Percentiles rank a stretch among this genome's conserved stretches.
Conservation (phyloP, 2,329 filamentous ascomycete genomes). For the Beauveria pseudobassiana region DNA sequence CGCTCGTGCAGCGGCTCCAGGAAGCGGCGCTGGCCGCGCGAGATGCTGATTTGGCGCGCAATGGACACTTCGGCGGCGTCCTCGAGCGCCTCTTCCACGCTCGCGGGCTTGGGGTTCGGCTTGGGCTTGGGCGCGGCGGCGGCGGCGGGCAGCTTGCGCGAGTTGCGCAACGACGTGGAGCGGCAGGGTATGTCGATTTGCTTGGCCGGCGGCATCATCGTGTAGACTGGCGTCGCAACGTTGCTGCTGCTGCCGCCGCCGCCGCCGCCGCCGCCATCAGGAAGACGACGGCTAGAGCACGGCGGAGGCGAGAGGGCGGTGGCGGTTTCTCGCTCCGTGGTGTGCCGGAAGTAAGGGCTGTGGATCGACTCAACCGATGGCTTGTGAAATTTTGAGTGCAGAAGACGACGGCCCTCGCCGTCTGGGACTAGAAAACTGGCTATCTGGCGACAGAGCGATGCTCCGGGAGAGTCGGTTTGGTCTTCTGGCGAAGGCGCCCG, state of each 20-base stretch:
- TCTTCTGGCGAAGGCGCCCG: background rate
- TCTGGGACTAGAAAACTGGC: background rate
- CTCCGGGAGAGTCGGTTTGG: background rate
- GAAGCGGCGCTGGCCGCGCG: conserved; percentile 52
- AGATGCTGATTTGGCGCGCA: conserved; percentile 60
- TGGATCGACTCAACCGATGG: conserved; percentile 2
- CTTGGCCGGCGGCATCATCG: background rate
- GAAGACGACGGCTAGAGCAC: background rate
- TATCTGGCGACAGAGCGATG: background rate
- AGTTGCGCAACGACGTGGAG: conserved; percentile 6
- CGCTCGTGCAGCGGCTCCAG: conserved; percentile 43
- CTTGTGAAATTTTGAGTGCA: conserved; percentile 10
- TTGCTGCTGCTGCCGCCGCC: background rate
- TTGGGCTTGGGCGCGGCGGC: background rate
- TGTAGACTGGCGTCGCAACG: background rate
- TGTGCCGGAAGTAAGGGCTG: conserved; percentile 1
- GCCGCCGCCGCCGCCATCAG: background rate
- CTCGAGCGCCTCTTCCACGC: conserved; percentile 27
- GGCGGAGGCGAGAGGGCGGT: conserved; percentile 1
- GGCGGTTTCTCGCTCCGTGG: background rate
- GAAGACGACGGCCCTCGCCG: background rate
- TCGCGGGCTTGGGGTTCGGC: background rate
- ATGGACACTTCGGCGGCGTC: conserved; percentile 59
- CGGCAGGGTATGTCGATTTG: conserved; percentile 1
- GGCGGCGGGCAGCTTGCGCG: too few species aligned